A percentile compares a stretch with the other conserved stretches of the same genome.
Conservation (phyloP, 2,329 filamentous ascomycete genomes). For the Mollisiaceae sp. region DNA sequence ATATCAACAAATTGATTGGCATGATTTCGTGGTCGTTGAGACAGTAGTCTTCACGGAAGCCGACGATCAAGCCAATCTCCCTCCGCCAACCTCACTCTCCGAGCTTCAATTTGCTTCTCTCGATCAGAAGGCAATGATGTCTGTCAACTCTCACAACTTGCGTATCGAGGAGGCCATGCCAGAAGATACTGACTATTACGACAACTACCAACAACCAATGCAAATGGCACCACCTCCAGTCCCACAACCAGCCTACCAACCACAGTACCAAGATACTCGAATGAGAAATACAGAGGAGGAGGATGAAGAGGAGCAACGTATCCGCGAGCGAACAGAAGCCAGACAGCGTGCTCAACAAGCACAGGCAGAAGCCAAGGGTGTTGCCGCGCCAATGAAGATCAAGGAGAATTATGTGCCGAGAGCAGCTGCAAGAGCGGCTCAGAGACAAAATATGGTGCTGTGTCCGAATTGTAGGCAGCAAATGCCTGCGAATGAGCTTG, state of each 20-base stretch:
- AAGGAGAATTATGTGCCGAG: conserved; percentile 91
- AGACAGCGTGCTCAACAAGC: conserved; percentile 73
- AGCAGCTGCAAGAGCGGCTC: conserved; percentile 73
- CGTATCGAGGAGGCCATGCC: conserved; percentile 97
- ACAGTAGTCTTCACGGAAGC: conserved; percentile 90
- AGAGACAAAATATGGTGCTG: conserved; percentile 69
- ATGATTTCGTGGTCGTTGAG: conserved; percentile 95
- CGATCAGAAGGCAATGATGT: conserved; percentile 92
- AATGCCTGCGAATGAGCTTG: conserved; percentile 84
- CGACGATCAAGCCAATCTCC: conserved; percentile 85
- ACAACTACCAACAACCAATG: conserved; percentile 50
- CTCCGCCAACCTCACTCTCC: conserved; percentile 85
- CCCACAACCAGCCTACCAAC: conserved; percentile 43
- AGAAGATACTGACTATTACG: conserved; percentile 68
- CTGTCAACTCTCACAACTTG: conserved; percentile 74
- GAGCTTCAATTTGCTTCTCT: conserved; percentile 94
- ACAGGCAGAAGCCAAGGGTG: conserved; percentile 76
- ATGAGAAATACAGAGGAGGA: conserved; percentile 49
- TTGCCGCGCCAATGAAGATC: conserved; percentile 80
- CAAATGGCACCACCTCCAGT: conserved; percentile 50
- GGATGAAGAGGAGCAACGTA: conserved; percentile 67
- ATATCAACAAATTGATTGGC: conserved; percentile 93
- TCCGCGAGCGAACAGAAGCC: conserved; percentile 66
- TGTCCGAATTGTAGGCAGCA: conserved; percentile 94
- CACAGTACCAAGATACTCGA: conserved; percentile 40